These are phyloP conservation scores for Pistacia integerrima DNA, from an alignment of 345 rosid genomes.

Conservation along the genomic window DNA sequence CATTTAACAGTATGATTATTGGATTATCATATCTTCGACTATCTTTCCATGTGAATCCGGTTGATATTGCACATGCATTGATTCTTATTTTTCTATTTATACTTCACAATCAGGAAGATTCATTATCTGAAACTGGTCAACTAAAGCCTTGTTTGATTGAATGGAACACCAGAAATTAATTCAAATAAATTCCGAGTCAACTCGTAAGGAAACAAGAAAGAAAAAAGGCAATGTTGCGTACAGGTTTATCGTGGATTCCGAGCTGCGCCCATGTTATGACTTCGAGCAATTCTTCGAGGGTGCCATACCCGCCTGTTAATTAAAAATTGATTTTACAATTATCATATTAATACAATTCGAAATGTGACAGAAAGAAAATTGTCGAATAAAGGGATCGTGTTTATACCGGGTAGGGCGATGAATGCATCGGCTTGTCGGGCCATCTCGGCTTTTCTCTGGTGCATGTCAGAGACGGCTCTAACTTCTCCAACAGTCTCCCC, in stretches of 20 bases:
- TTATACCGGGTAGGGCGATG: constrained; percentile 87
- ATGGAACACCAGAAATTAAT: background rate
- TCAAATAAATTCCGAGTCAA: too few relatives aligned
- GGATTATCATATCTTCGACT: constrained; percentile 25
- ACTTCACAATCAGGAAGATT: background rate
- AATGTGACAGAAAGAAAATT: background rate
- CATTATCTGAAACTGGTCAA: constrained; percentile 21
- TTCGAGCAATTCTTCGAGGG: constrained; percentile 92
- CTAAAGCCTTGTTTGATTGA: constrained; percentile 3
- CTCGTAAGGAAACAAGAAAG: background rate
- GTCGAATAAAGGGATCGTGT: background rate
- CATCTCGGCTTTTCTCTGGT: constrained; percentile 96
- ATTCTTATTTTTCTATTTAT: constrained; percentile 21
- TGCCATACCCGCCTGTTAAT: constrained; percentile 86
- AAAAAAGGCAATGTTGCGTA: constrained; percentile 33
- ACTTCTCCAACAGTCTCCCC: constrained; percentile 89
- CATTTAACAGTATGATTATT: constrained; percentile 22
- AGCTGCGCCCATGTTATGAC: constrained; percentile 99
- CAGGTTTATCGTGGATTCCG: constrained; percentile 92
- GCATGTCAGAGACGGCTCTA: constrained; percentile 90
- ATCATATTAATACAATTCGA: too few relatives aligned
- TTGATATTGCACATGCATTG: constrained; percentile 45
- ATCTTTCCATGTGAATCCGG: constrained; percentile 52
- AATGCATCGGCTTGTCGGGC: constrained; percentile 95
- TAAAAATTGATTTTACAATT: background rate